Evolutionary conservation across 768 basidiomycete genomes (phyloP), one percentile per base, ranked within the genome.

Genomic region (Leccinellum luteum): DNA sequence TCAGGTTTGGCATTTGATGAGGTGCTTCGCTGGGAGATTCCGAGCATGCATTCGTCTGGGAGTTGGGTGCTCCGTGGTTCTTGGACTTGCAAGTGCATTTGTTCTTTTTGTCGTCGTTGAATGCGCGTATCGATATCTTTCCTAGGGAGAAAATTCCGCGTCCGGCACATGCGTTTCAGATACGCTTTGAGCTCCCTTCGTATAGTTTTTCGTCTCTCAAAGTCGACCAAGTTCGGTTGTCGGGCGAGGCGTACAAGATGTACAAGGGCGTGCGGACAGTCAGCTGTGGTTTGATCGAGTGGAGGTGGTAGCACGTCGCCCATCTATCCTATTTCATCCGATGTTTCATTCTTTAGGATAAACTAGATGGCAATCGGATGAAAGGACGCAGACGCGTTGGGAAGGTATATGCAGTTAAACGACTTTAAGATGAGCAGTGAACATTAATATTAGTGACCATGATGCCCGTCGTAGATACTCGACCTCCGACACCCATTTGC

Each of bases 241-340:
- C 79, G 2, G 86, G 89, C 13, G 92, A 94, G 69, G 73, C 73
- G 12, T 95, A 95, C 73, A 96, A 95, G 72, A 90, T 90, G 12
- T 97, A 90, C 75, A 96, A 95, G 72, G 94, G 94, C 15, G 88
- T 97, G 51, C 78, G 93, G 66, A 84, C 86, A 47, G 77, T 80
- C 38, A 53, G 72, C 7, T 45, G 60, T 52, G 71, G 71, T n/a
- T 64, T 62, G 5, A 51, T 74, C 27, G 71, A 72, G 45, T 72
- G 71, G 73, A 66, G 71, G 47, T 72, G 71, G 71, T 72, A 72
- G 53, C 25, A 50, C 23, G 12, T 21, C 25, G 32, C 3, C 1
- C 8, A 4, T 27, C 44, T 8, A 14, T 61, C 7, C 15, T 19
- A 25, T 28, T 6, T 9, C 21, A 14, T 15, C 27, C 5, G 8